phyloP scores from a whole-genome alignment of 2,329 filamentous ascomycete genomes.

The Thermochaetoides dissita region DNA sequence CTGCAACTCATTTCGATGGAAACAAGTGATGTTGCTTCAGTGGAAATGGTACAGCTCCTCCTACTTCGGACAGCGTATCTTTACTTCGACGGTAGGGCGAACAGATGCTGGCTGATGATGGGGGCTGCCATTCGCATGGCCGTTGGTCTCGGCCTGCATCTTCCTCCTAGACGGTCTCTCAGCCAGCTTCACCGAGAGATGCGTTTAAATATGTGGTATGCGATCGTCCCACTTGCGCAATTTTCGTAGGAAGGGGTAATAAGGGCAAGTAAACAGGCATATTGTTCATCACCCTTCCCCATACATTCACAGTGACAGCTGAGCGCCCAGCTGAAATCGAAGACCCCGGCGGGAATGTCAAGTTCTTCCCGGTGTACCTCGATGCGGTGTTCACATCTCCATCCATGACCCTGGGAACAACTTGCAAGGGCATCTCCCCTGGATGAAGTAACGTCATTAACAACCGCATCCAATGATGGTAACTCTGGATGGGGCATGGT shows the following conservation, averaged over 20 bases:
- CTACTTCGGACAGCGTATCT: constrained; percentile 19
- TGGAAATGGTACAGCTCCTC: constrained; percentile 19
- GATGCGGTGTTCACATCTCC: too few species aligned
- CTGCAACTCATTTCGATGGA: constrained; percentile 16
- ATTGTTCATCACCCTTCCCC: too few species aligned
- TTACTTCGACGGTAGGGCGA: constrained; percentile 16
- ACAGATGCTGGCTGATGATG: constrained; percentile 20
- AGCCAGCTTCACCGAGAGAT: constrained; percentile 19
- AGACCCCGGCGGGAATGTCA: too few species aligned
- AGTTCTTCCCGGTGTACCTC: too few species aligned
- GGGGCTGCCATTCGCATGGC: constrained; percentile 20
- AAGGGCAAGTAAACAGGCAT: too few species aligned
- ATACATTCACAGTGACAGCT: too few species aligned
- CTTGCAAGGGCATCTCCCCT: too few species aligned
- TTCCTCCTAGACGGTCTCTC: background rate
- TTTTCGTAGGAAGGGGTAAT: too few species aligned
- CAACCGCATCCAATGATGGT: too few species aligned
- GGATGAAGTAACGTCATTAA: too few species aligned
- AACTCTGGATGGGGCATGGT: constrained; percentile 3
- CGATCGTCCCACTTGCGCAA: background rate
- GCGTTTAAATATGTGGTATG: constrained; percentile 19
- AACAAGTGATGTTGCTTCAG: constrained; percentile 15
- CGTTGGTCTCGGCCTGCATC: constrained; percentile 18
- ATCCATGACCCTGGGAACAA: too few species aligned
- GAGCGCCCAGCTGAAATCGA: too few species aligned